Evolutionary conservation across 1,284 basidiomycete genomes (phyloP).

Genomic region (Waitea zeae): DNA sequence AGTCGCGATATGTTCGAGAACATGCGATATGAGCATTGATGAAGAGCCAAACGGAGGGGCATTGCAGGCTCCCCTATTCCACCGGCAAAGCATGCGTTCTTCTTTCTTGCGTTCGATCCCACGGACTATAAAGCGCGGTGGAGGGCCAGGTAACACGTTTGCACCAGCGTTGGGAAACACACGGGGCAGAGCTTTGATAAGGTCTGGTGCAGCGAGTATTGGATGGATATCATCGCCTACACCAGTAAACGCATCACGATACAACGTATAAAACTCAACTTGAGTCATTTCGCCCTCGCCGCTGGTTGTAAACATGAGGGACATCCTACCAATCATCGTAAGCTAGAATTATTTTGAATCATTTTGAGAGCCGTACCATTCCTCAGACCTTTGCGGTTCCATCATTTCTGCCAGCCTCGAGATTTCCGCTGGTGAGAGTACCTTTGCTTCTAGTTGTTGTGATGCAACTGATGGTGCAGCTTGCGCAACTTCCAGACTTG

Average conservation of each 20-base stretch:
- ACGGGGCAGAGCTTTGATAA: constrained; percentile 71
- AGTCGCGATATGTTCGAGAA: constrained; percentile 35
- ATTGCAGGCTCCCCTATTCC: constrained; percentile 42
- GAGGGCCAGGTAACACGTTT: constrained; percentile 58
- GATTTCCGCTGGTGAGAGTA: constrained; percentile 50
- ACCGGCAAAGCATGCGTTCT: constrained; percentile 46
- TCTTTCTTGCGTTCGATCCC: constrained; percentile 59
- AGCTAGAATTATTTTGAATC: constrained; percentile 1
- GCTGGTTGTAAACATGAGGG: constrained; percentile 53
- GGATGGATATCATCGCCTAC: constrained; percentile 29
- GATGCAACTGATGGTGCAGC: constrained; percentile 30
- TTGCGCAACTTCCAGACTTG: constrained; percentile 26
- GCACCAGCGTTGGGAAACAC: constrained; percentile 70
- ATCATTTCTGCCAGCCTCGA: constrained; percentile 33
- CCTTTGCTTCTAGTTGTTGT: constrained; percentile 24
- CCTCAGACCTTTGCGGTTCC: constrained; percentile 62
- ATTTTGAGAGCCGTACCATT: constrained; percentile 36
- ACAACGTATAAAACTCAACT: constrained; percentile 81
- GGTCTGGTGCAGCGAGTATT: constrained; percentile 64
- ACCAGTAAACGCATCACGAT: constrained; percentile 54
- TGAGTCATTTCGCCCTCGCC: constrained; percentile 67
- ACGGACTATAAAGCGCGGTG: constrained; percentile 63
- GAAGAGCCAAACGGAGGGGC: constrained; percentile 26
- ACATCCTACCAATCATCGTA: constrained; percentile 46
- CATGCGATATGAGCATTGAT: constrained; percentile 49